Evolutionary conservation across 495 filamentous ascomycete species (phyloP).

Genomic region (Neurospora tetrasperma): DNA sequence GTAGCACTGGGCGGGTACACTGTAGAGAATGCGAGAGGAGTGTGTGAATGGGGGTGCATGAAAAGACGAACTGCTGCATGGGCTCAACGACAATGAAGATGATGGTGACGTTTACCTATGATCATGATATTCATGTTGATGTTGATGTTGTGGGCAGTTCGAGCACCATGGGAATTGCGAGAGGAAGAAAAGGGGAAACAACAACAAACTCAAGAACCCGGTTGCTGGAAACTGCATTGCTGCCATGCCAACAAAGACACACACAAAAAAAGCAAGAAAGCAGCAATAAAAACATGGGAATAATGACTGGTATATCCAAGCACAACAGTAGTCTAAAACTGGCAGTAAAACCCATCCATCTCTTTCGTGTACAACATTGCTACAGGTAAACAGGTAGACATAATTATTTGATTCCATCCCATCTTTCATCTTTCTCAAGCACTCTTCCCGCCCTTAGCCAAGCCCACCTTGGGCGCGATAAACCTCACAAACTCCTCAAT

Average conservation of each 20-base stretch:
- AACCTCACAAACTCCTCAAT: conserved; percentile 39
- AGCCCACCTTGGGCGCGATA: conserved; percentile 5
- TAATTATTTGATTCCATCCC: no score
- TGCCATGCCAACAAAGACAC: no score
- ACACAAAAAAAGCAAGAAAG: no score
- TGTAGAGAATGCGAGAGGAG: not conserved
- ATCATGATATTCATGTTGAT: not conserved
- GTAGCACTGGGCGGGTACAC: not conserved
- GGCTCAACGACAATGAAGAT: not conserved
- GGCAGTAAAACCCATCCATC: not conserved
- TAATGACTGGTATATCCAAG: not conserved
- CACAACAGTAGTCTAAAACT: not conserved
- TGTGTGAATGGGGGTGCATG: not conserved
- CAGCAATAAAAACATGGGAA: not conserved
- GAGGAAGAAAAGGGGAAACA: no score
- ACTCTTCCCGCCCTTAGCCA: not conserved
- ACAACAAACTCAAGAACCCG: no score
- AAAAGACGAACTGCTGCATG: not conserved
- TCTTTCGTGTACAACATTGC: not conserved
- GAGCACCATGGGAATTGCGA: no score
- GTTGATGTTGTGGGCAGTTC: no score
- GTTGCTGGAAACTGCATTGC: no score
- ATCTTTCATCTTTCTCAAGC: not conserved
- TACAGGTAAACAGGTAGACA: no score
- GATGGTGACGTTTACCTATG: no score